phyloP scores from a whole-genome alignment of 2,329 filamentous ascomycete genomes.

The Fusarium subtropicale region DNA sequence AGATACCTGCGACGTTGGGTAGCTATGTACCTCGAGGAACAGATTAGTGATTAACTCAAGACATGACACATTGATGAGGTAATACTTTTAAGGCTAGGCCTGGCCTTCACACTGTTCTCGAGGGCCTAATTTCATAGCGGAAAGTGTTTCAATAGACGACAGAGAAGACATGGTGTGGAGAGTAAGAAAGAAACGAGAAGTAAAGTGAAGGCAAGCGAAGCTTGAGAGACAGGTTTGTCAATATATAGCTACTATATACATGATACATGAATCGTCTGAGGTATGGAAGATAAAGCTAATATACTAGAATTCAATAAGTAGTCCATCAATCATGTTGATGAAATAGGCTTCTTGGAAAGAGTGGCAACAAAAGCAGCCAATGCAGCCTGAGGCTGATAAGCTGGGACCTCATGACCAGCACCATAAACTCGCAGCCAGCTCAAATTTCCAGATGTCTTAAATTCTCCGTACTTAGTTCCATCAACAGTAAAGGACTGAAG shows the following conservation, averaged over 20 bases:
- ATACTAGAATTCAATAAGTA: not conserved
- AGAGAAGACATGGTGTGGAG: no score
- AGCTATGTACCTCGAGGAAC: no score
- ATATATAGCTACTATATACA: not conserved
- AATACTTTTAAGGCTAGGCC: no score
- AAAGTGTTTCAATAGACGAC: no score
- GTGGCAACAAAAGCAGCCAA: conserved; percentile 19
- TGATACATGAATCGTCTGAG: not conserved
- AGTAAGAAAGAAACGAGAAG: no score
- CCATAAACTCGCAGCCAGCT: conserved; percentile 69
- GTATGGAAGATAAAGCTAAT: not conserved
- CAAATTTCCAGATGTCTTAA: conserved; percentile 65
- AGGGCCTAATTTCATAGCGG: no score
- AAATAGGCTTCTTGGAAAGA: conserved; percentile 17
- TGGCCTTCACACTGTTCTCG: no score
- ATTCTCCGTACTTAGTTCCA: conserved; percentile 60
- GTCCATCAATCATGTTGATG: not conserved
- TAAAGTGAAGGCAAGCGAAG: not conserved
- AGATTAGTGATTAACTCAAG: no score
- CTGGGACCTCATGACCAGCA: conserved; percentile 67
- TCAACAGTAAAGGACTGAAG: conserved; percentile 61
- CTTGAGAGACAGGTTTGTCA: not conserved
- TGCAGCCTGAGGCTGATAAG: conserved; percentile 49
- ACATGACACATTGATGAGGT: no score
- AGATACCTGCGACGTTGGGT: no score